Evolutionary conservation across 2,329 filamentous ascomycete species (phyloP), one percentile per base, ranked within the genome.

Genomic region (Camillea tinctor): DNA sequence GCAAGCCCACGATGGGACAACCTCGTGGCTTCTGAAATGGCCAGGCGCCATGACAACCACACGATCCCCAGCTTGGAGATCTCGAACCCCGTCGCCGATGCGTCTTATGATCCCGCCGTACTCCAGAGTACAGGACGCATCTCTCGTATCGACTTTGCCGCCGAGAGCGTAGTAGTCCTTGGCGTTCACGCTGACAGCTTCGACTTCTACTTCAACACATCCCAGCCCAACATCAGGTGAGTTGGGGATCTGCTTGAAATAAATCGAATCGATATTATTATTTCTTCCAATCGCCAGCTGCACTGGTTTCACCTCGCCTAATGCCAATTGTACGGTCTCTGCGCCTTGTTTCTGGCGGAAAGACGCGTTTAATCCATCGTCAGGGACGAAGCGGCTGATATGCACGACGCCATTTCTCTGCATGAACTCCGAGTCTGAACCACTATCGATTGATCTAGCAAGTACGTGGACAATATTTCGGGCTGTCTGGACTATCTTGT

Each of bases 331-430:
- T 7, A 15, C 17, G 20, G 20, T 20, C 54, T 54, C 58, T 53
- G 54, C 26, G 9, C 22, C 19, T 3, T 60, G 24, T 6, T 58
- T 48, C 3, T 58, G 61, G 2, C 63, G 61, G 57, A 71, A 70
- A 0, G 62, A 44, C 4, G 60, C 54, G 40, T 72, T 72, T 2
- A 68, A 24, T 1, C 44, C 23, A 1, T 17, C 2, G 22, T 70
- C 67, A 1, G 70, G 68, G 1, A 22, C 49, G 21, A 64, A 72
- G 1, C 71, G 62, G 36, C 70, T 72, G 50, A 71, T 53, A 50
- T 68, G 44, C 1, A 68, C 44, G 7, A 66, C 36, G 9, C 53
- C 58, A 17, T 60, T 23, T 0, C 4, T 5, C 1, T 57, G 22
- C 1, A 66, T 51, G 49, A 64, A 68, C 48, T 69, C 66, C 6